These are phyloP conservation scores for Aspergillus tubingensis DNA, from an alignment of 2,329 filamentous ascomycete genomes.

Conservation along the genomic window DNA sequence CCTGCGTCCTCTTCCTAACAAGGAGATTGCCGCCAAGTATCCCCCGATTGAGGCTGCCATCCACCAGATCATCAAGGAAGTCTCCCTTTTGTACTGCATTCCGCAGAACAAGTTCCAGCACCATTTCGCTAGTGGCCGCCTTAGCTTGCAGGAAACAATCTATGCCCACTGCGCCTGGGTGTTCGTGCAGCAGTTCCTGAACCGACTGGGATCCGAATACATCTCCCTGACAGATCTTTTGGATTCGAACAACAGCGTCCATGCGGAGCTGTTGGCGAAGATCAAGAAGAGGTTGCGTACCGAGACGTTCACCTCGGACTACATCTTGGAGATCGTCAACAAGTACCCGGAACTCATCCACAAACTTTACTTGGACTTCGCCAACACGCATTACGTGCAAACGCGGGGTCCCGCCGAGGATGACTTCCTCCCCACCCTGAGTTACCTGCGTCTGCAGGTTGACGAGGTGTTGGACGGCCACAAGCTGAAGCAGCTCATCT, in stretches of 20 bases:
- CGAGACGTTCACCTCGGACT: constrained; percentile 97
- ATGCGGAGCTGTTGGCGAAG: constrained; percentile 86
- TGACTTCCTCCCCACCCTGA: constrained; percentile 70
- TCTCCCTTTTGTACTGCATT: constrained; percentile 94
- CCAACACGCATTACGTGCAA: constrained; percentile 77
- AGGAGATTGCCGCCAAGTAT: constrained; percentile 57
- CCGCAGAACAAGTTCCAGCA: constrained; percentile 95
- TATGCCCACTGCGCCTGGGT: constrained; percentile 98
- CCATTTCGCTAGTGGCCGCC: constrained; percentile 79
- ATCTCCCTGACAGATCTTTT: constrained; percentile 79
- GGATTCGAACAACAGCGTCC: constrained; percentile 76
- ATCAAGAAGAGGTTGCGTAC: constrained; percentile 93
- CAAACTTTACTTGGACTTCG: constrained; percentile 87
- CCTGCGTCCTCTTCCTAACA: constrained; percentile 69
- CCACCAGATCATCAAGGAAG: constrained; percentile 98
- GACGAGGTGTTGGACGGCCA: constrained; percentile 75
- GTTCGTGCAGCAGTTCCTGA: constrained; percentile 96
- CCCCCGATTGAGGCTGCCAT: constrained; percentile 92
- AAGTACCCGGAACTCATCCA: constrained; percentile 86
- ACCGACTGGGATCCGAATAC: constrained; percentile 90
- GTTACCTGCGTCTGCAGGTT: constrained; percentile 66
- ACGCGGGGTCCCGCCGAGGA: constrained; percentile 62
- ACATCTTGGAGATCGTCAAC: constrained; percentile 95
- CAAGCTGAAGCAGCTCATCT: constrained; percentile 73
- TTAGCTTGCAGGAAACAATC: constrained; percentile 94